Percentiles rank a stretch among this genome's conserved stretches.
Conservation (phyloP, 2,329 filamentous ascomycete species). For the Ophiostoma angusticollis region DNA sequence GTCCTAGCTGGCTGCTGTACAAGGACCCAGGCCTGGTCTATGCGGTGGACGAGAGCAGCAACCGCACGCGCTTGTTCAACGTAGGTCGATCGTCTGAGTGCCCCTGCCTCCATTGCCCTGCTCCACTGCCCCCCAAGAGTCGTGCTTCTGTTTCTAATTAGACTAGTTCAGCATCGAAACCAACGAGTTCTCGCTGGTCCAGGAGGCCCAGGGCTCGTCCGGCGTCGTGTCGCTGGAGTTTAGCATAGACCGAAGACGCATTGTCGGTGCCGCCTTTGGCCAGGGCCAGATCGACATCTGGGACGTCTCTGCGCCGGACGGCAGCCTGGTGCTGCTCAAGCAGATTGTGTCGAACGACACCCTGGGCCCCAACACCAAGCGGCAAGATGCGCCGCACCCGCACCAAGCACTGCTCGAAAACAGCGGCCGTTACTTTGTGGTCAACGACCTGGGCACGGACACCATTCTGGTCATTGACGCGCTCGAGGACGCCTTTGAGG, state of each 20-base stretch:
- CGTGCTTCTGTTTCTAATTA: no score
- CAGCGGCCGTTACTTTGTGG: constrained; percentile 34
- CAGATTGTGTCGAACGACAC: constrained; percentile 23
- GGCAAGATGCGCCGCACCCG: constrained; percentile 26
- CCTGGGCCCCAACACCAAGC: constrained; percentile 22
- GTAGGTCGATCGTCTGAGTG: no score
- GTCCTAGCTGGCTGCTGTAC: constrained; percentile 34
- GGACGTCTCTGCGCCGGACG: constrained; percentile 25
- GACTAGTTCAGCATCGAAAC: constrained; percentile 23
- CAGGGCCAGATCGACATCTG: constrained; percentile 32
- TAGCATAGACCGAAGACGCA: constrained; percentile 29
- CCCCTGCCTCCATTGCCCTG: no score
- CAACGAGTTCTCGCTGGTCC: constrained; percentile 20
- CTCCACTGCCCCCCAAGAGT: no score
- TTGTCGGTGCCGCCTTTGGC: constrained; percentile 32
- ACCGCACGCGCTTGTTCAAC: constrained; percentile 27
- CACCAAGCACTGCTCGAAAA: constrained; percentile 38
- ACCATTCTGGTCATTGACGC: constrained; percentile 33
- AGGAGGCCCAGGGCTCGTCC: constrained; percentile 22
- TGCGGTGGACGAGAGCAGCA: constrained; percentile 34
- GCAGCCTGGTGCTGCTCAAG: constrained; percentile 26
- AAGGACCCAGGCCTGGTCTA: constrained; percentile 29
- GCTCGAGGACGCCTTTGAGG: constrained; percentile 25
- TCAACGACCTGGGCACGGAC: constrained; percentile 38
- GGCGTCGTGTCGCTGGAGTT: constrained; percentile 37